Evolutionary conservation across 2,329 filamentous ascomycete species (phyloP).

Genomic region (Paraphoma chrysanthemicola): DNA sequence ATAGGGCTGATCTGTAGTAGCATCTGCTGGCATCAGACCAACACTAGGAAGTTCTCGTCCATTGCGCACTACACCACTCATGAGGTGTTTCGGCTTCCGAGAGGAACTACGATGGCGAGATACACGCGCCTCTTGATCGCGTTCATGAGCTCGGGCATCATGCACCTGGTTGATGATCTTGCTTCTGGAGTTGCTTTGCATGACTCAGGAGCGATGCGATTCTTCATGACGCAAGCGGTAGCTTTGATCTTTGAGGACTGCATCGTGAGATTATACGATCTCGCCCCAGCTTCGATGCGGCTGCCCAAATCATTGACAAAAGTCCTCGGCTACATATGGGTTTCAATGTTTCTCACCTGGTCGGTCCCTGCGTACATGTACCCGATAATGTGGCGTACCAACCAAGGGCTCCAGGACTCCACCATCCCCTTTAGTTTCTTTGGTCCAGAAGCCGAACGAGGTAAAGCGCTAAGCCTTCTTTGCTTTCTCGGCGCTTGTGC

Average conservation of each 20-base stretch:
- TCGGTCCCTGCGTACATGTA: not conserved
- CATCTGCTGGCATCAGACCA: slow-evolving; percentile 17
- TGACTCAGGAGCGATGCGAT: slow-evolving; percentile 12
- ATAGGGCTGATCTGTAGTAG: not conserved
- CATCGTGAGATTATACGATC: not conserved
- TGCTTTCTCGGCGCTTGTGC: too few species aligned
- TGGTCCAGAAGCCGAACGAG: too few species aligned
- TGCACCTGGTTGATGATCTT: slow-evolving; percentile 12
- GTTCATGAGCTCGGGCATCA: slow-evolving; percentile 11
- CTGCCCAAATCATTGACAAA: not conserved
- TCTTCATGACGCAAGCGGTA: slow-evolving; percentile 8
- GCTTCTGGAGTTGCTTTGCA: slow-evolving; percentile 6
- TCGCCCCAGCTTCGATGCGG: not conserved
- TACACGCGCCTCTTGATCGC: slow-evolving; percentile 8
- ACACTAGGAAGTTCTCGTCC: slow-evolving; percentile 10
- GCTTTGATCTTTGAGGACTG: slow-evolving; percentile 4
- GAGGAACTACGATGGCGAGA: slow-evolving; percentile 7
- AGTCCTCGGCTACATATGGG: not conserved
- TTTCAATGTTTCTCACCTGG: not conserved
- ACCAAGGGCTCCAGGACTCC: not conserved
- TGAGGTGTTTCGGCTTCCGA: not conserved
- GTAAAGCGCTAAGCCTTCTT: too few species aligned
- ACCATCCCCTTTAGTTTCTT: too few species aligned
- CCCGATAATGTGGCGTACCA: not conserved
- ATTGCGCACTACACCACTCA: slow-evolving; percentile 11